Base-by-base conservation (phyloP, 1,139 yeast genomes). In the Debaryomycetaceae sp. region DNA sequence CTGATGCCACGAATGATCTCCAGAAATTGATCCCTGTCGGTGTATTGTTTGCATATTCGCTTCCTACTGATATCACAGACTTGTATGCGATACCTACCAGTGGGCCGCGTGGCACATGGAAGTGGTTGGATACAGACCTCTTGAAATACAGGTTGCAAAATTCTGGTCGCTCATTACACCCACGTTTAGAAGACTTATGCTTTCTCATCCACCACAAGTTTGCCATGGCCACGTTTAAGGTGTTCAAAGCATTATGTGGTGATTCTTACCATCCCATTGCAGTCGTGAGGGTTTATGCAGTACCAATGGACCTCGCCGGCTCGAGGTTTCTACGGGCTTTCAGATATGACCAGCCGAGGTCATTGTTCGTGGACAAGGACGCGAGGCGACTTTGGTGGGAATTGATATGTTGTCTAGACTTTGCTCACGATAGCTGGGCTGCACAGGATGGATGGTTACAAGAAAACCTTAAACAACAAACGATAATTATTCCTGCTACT, bases 221-320 rank as follows among this genome's bases (percentile, higher is more conserved):
- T 40, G 39, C 65, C 4, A 56, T 65, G 47, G 63, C 74, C 3
- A 75, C 83, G 0, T 77, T 60, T 45, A 60, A 48, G 32, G 33
- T 56, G 5, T 9, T 24, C 5, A 5, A 9, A 13, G 27, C 27
- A 24, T n/a, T n/a, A n/a, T n/a, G n/a, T n/a, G n/a, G n/a, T n/a
- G n/a, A n/a, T n/a, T n/a, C n/a, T n/a, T n/a, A 24, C 5, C 20
- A 9, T 3, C 18, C 38, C 2, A 31, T 59, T 4, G 58, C 56
- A 29, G 61, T 48, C 32, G 52, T 75, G 2, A 56, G 85, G 37
- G 42, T 78, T 1, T 78, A 75, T 41, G 49, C 58, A 2, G 43
- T 78, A 1, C 78, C 81, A 0, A 37, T 43, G 3, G 83, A 78
- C 48, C 45, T 63, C 1, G 46, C 49, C 0, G 71, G 72, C 0